Evolutionary conservation across 768 basidiomycete species (phyloP), one percentile per base, ranked within the genome.

Genomic region (Mycena galericulata): DNA sequence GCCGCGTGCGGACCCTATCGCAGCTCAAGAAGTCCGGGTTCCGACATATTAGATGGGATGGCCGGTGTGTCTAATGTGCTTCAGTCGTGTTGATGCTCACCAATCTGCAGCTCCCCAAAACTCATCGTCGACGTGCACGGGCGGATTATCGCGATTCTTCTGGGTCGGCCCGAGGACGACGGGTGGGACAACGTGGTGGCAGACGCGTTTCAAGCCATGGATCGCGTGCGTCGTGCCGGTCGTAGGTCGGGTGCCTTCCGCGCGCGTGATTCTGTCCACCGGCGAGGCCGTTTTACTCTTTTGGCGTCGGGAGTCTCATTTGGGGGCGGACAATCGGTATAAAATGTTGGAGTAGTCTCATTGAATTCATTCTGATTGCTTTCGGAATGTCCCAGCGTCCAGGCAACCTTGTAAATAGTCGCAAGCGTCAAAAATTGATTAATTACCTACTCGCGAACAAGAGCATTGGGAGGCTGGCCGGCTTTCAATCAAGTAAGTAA

Each of bases 301-400:
- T 18, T 64, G 7, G 22, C 43, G 1, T 9, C 51, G 0, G 54
- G 62, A 1, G 62, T 56, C 2, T 64, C 62, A 2, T 56, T 64
- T 14, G 62, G 62, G 2, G 62, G 62, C 41, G 54, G 62, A 1
- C 62, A 64, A 24, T 12, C 38, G 62, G 62, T 64, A n/a, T 34
- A 36, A 14, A 10, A 17, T 24, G 17, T 36, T 18, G 26, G 10
- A 6, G 15, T 59, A 29, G 20, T 3, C n/a, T n/a, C n/a, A n/a
- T n/a, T n/a, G n/a, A n/a, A n/a, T n/a, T n/a, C n/a, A n/a, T n/a
- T n/a, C n/a, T n/a, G n/a, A n/a, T n/a, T n/a, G n/a, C n/a, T n/a
- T n/a, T n/a, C n/a, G n/a, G n/a, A n/a, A n/a, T n/a, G n/a, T n/a
- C n/a, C n/a, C n/a, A n/a, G n/a, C n/a, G n/a, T n/a, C n/a, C n/a